Evolutionary conservation across 352 stramenopile species (phyloP).

Genomic region (Phytophthora syringae): DNA sequence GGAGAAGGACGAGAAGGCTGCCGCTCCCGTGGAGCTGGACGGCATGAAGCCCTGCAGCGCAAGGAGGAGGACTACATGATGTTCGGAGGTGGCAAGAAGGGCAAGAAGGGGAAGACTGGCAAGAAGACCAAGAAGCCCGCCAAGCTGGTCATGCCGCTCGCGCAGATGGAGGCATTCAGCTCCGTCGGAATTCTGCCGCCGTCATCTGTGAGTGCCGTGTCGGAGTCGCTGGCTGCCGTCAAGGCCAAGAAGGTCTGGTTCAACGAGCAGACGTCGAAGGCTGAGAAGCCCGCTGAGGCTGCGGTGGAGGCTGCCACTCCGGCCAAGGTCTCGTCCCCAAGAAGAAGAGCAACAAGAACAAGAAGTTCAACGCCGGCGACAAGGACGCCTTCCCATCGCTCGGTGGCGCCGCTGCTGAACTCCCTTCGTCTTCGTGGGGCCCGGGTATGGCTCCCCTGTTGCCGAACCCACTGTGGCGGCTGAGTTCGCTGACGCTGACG

Average conservation of each 20-base stretch:
- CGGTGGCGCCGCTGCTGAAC: conserved; percentile 50
- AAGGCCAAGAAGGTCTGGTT: conserved; percentile 96
- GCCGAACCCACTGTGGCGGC: conserved; percentile 43
- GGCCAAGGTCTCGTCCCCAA: conserved; percentile 50
- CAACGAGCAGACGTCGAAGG: conserved; percentile 63
- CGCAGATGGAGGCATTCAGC: conserved; percentile 91
- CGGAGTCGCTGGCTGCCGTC: conserved; percentile 91
- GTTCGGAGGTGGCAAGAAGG: conserved; percentile 70
- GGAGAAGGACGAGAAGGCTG: conserved; percentile 45
- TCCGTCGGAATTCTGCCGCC: conserved; percentile 92
- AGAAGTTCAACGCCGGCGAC: conserved; percentile 86
- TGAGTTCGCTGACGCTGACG: conserved; percentile 51
- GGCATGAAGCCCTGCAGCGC: conserved; percentile 92
- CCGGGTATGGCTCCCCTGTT: conserved; percentile 57
- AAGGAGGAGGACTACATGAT: conserved; percentile 89
- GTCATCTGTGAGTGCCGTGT: conserved; percentile 81
- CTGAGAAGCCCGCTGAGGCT: conserved; percentile 40
- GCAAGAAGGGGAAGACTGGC: conserved; percentile 59
- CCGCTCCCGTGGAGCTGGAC: conserved; percentile 85
- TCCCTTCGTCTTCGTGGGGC: conserved; percentile 64
- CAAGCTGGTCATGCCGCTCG: conserved; percentile 82
- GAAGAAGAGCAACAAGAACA: conserved; percentile 80
- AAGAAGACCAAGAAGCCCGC: conserved; percentile 85
- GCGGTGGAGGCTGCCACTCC: conserved; percentile 24
- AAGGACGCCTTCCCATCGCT: conserved; percentile 85